Evolutionary conservation across 345 rosid genomes (phyloP).

Genomic region (Salix koriyanagi): DNA sequence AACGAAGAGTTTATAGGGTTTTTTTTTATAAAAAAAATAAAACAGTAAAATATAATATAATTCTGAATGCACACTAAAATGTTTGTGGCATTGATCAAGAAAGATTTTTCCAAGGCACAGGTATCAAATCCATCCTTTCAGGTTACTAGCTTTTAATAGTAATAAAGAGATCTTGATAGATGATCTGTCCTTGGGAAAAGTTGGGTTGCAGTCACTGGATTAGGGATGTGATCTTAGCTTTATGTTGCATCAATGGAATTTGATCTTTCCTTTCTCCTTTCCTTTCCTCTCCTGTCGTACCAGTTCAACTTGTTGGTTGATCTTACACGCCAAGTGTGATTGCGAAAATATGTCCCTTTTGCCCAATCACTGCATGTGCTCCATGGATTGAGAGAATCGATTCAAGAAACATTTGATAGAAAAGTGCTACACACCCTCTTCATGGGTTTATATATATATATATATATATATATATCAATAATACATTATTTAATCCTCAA

Average conservation of each 20-base stretch:
- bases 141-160: neutral
- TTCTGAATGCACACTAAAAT: too few species aligned
- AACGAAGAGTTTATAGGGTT: too few species aligned
- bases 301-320: neutral
- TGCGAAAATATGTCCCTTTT: neutral
- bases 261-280: neutral
- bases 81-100: neutral
- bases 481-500: too few species aligned
- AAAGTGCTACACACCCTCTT: neutral
- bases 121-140: neutral
- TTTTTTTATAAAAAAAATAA: too few species aligned
- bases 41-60: too few species aligned
- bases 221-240: neutral
- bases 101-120: neutral
- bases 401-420: neutral
- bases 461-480: too few species aligned
- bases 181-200: neutral
- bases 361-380: constrained; percentile 10
- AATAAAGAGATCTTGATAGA: constrained; percentile 1
- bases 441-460: too few species aligned
- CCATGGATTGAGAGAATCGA: neutral
- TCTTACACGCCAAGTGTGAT: neutral
- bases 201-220: neutral
- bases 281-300: too few species aligned
- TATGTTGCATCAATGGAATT: constrained; percentile 9